Conservation (phyloP, 1,284 basidiomycete genomes). For the Tilletiopsis washingtonensis region DNA sequence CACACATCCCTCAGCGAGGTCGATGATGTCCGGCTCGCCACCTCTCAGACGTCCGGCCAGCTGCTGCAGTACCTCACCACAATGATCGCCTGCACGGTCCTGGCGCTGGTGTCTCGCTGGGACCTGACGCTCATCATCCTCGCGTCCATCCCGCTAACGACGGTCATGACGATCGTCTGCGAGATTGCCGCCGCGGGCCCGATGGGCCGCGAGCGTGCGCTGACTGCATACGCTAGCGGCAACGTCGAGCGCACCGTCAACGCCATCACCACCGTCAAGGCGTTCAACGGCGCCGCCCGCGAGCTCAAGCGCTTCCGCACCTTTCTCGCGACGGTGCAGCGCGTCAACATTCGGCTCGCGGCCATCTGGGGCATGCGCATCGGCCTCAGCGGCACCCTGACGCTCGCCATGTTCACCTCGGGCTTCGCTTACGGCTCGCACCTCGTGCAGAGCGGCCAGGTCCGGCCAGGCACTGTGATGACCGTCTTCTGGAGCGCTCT, state of each 20-base stretch:
- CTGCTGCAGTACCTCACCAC: conserved; percentile 74
- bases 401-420: conserved; percentile 51
- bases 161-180: conserved; percentile 63
- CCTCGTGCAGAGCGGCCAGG: conserved; percentile 66
- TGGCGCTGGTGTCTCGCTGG: conserved; percentile 75
- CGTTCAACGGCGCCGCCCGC: conserved; percentile 72
- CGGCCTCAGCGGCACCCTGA: conserved; percentile 49
- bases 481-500: conserved; percentile 94
- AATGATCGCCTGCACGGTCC: conserved; percentile 65
- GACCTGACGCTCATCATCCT: conserved; percentile 83
- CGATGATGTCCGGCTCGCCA: conserved; percentile 80
- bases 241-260: conserved; percentile 69
- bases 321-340: conserved; percentile 54
- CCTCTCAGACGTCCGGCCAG: conserved; percentile 67
- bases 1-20: conserved; percentile 61
- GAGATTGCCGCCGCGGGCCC: conserved; percentile 58
- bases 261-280: conserved; percentile 86
- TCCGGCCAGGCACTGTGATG: conserved; percentile 71
- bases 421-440: conserved; percentile 93
- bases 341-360: conserved; percentile 53
- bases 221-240: conserved; percentile 65
- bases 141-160: conserved; percentile 72
- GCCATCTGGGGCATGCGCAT: conserved; percentile 65
- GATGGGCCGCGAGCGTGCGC: conserved; percentile 61
- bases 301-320: conserved; percentile 56